Base-by-base conservation (phyloP, 257 asterid species). In the Gynochthodes officinalis region DNA sequence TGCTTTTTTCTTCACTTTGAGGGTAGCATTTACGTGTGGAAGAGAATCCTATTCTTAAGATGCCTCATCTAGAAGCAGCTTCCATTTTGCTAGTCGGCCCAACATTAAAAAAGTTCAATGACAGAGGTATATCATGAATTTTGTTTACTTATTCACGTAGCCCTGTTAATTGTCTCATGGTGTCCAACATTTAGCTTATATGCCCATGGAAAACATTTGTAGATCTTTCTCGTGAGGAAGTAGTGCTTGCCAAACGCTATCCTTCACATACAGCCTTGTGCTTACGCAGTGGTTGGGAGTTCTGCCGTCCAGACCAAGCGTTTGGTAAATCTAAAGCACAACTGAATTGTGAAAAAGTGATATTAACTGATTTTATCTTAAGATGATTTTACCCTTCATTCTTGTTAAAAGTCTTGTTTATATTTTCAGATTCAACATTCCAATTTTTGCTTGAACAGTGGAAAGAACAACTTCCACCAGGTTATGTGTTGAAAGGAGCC, bases 1-100 rank as follows among this genome's bases (percentile, higher is more conserved):
- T 63, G 7, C 1, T 50, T 37, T 50, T 37, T 58, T 25, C 33
- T 65, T 75, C 23, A 40, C 39, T 71, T 75, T 80, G 73, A 72
- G 69, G 86, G 89, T 87, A 95, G 99, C 97, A 92, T 92, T 84
- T 95, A 80, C 99, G 99, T 35, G 79, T 95, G 69, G 99, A 95
- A 86, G 99, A 95, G 91, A 95, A 95, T 80, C 99, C 99, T 72
- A 90, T 95, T 75, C 95, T 95, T 72, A 90, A 87, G 92, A 87
- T 88, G 93, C 81, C 92, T 82, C 97, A 85, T 85, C 77, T 87
- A 49, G 99, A 90, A 90, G 99, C 96, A 68, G 97, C 97, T 83
- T 84, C 95, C 55, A 88, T 91, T 79, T 87, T 95, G 90, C 96
- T 95, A 70, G 92, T 92, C 67, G 99, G 99, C 64, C 97, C 95